phyloP scores from a whole-genome alignment of 2,329 filamentous ascomycete species.

The Arthrobotrys iridis region DNA sequence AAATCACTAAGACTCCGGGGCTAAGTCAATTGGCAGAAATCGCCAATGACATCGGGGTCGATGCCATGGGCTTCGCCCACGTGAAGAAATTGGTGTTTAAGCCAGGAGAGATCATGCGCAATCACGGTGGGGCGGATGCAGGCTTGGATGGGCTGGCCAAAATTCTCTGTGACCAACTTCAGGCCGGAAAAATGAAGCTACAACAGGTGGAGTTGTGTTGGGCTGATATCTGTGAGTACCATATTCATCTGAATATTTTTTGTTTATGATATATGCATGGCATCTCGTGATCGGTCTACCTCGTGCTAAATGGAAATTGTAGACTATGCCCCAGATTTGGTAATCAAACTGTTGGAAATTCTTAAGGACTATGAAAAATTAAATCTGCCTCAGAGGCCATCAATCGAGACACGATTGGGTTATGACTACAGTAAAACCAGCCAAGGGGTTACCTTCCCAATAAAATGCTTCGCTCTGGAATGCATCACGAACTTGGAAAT shows the following conservation, averaged over 20 bases:
- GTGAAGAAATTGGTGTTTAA: neutral
- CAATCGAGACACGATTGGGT: neutral
- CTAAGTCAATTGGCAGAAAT: neutral
- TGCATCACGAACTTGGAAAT: neutral
- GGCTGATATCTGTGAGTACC: neutral
- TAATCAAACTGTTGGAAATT: neutral
- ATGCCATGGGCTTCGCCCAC: neutral
- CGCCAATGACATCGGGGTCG: neutral
- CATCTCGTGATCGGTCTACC: too few species aligned
- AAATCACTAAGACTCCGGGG: neutral
- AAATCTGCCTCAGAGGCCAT: neutral
- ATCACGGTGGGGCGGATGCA: neutral
- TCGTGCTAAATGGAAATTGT: neutral
- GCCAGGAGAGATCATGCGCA: neutral
- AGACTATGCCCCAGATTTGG: neutral
- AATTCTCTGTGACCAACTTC: neutral
- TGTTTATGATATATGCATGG: neutral
- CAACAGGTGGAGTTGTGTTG: slow-evolving; percentile 3
- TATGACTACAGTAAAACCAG: neutral
- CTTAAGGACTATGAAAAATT: neutral
- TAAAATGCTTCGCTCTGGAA: neutral
- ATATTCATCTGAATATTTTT: neutral
- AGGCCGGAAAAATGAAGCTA: neutral
- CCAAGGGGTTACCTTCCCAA: neutral
- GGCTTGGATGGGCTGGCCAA: neutral